Base-by-base conservation (phyloP, 208 protist genomes). In the Trypanosomatidae sp. region DNA sequence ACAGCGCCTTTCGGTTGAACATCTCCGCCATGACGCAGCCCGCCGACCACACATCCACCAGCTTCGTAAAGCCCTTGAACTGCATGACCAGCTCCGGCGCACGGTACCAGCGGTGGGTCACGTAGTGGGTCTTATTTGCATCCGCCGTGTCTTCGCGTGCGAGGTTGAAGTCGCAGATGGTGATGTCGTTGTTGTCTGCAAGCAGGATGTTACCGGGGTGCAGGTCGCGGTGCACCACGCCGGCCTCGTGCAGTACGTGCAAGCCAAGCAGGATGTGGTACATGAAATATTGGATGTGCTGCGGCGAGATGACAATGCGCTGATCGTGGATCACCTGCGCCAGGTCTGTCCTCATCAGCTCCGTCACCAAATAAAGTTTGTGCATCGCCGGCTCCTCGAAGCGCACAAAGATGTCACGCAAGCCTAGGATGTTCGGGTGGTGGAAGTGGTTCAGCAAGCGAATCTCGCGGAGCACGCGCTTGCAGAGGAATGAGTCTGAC, bases 71-170 rank as follows among this genome's bases (percentile, higher is more conserved):
- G 59, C 93, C 85, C 69, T 94, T 98, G 71, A 91, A 98, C 71
- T 98, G 97, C 67, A 99, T 95, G 15, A 99, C 95, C 65, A 99
- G 95, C 79, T 99, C 98, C 19, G 98, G 98, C 8, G 98, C 98
- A 46, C 98, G 88, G 76, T 99, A 99, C 98, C 98, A 99, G 64
- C 98, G 93, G 76, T 97, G 95, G 9, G 95, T 96, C 13, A 98
- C 96, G 81, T 98, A 98, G 77, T 98, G 94, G 8, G 96, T 98
- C 71, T 97, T 94, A 77, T 94, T 93, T 39, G 84, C 73, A 71
- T 95, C 90, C 70, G 77, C 76, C 49, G 88, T 93, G 62, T 97
- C 91, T 67, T 97, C 88, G 44, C 96, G 88, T 17, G 98, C 98
- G 28, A 99, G 89, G 74, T 99, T 99, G 76, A 99, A 99, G 77